Base-by-base conservation (phyloP, 495 filamentous ascomycete species). In the Cetradonia linearis region DNA sequence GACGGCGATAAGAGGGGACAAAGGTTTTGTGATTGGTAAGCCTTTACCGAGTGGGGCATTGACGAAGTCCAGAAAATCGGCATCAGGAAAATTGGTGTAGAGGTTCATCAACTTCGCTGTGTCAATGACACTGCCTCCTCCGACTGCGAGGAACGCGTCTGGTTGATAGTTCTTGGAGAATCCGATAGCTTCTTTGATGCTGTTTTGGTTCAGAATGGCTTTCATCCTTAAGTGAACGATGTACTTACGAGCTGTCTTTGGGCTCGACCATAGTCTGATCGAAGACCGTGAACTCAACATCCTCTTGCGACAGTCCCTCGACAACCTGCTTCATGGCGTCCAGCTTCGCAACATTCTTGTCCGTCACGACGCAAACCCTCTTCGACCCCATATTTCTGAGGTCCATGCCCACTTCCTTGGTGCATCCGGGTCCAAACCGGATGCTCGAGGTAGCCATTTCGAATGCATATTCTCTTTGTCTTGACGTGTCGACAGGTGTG, bases 31-130 rank as follows among this genome's bases (percentile, higher is more conserved):
- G 59, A 97, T 86, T 2, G 93, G 94, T 37, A 81, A 77, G 11
- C 94, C 94, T 63, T 86, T 89, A 55, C 93, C 93, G 5, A 98
- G 76, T 0, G 93, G 93, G 1, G 92, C 92, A 69, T 97, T 97
- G 70, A 98, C 93, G 67, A 98, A 97, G 75, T 97, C 93, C 16
- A 97, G 74, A 69, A 98, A 95, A 61, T 91, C 86, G 28, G 91
- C 89, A 7, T 94, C 83, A 0, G 90, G 91, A 72, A 84, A 94
- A 69, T 81, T 84, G 1, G 83, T 86, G 73, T 96, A 97, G 1
- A 98, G 81, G 70, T 98, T 98, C 89, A 97, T 96, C 28, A 97
- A 78, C 74, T 98, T 98, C 37, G 93, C 91, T 1, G 93, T 98
- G 74, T 98, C 93, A 66, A 98, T 98, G 40, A 96, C 77, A 56